These are phyloP conservation scores for Hypericum androsaemum DNA, from an alignment of 345 rosid genomes.

Conservation along the genomic window DNA sequence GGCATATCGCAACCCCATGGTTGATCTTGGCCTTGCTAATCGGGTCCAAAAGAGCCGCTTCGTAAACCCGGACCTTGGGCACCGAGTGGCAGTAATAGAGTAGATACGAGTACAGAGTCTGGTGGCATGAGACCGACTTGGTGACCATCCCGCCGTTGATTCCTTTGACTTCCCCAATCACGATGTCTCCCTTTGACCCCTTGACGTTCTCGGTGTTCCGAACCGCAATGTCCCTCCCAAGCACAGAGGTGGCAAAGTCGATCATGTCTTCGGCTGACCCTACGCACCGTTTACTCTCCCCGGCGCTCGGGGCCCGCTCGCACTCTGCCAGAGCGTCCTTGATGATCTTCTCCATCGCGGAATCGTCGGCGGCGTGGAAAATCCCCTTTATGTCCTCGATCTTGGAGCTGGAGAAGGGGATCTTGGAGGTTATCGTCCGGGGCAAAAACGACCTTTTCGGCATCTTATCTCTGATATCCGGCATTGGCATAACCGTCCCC, in stretches of 20 bases:
- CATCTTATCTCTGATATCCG: conserved; percentile 82
- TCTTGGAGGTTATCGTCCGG: conserved; percentile 43
- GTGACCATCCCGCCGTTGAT: conserved; percentile 65
- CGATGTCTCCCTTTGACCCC: conserved; percentile 44
- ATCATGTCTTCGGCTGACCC: conserved; percentile 84
- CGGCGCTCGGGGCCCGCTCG: conserved; percentile 53
- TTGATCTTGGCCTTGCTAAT: conserved; percentile 38
- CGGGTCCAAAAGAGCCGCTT: conserved; percentile 58
- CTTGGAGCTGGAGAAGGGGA: conserved; percentile 48
- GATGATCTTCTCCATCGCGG: conserved; percentile 48
- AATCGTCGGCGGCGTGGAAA: conserved; percentile 53
- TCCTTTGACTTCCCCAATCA: conserved; percentile 48
- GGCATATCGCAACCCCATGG: conserved; percentile 79
- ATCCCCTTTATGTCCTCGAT: conserved; percentile 21
- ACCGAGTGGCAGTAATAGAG: conserved; percentile 85
- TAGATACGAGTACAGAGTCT: conserved; percentile 67
- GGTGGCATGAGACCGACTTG: conserved; percentile 80
- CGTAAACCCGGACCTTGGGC: conserved; percentile 75
- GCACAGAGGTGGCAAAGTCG: conserved; percentile 63
- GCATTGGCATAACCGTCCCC: conserved; percentile 69
- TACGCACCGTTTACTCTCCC: conserved; percentile 80
- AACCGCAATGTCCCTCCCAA: conserved; percentile 46
- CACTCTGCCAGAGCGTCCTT: conserved; percentile 49
- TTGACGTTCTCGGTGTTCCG: conserved; percentile 47
- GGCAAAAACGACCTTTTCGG: conserved; percentile 86